Conservation (phyloP, 768 basidiomycete genomes). For the Rhodotorula sphaerocarpa region DNA sequence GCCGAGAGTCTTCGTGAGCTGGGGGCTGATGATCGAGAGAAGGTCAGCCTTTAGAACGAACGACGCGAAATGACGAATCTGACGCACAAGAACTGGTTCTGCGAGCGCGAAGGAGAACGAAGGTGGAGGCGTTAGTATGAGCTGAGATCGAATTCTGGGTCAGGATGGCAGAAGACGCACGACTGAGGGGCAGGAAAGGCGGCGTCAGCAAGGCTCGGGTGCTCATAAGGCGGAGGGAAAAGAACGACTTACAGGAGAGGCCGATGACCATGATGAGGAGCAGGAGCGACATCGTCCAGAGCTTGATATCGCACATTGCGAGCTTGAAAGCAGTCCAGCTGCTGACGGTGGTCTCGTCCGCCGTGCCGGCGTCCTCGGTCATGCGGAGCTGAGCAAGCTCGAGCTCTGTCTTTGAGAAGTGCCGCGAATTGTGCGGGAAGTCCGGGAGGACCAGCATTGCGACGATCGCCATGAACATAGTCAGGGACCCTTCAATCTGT, state of each 20-base stretch:
- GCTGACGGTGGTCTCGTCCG: constrained; percentile 33
- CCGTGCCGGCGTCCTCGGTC: constrained; percentile 40
- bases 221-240: neutral
- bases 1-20: constrained; percentile 39
- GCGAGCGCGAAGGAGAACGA: no score
- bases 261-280: constrained; percentile 26
- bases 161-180: neutral
- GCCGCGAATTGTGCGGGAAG: constrained; percentile 48
- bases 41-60: no score
- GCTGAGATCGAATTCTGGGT: neutral
- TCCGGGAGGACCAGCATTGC: constrained; percentile 58
- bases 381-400: constrained; percentile 43
- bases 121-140: neutral
- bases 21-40: no score
- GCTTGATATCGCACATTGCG: constrained; percentile 31
- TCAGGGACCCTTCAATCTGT: constrained; percentile 42
- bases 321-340: constrained; percentile 6
- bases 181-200: no score
- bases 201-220: no score
- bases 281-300: constrained; percentile 20
- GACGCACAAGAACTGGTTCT: constrained; percentile 17
- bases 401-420: constrained; percentile 36
- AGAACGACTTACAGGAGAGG: constrained; percentile 25
- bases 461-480: neutral
- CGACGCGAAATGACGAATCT: no score